Evolutionary conservation across 495 filamentous ascomycete genomes (phyloP), one percentile per base, ranked within the genome.

Genomic region (Cladorrhinum samala): DNA sequence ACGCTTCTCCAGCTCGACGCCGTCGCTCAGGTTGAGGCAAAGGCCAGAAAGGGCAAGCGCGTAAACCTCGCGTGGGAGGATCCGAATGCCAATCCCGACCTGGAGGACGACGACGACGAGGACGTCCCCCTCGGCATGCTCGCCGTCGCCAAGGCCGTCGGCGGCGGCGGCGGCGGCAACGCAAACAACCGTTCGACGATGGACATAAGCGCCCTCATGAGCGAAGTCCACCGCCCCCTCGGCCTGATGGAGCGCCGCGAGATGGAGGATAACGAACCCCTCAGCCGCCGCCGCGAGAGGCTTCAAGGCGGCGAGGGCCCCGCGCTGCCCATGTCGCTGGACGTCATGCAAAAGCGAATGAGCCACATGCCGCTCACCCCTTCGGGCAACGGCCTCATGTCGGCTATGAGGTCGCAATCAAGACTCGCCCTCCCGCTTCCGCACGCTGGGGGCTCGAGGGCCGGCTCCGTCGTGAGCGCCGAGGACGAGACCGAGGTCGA

Each of bases 1-100:
- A 97, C 94, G 0, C 77, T 98, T 2, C 77, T 98, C 1, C 81
- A 98, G 64, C 77, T 97, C 42, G 92, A 98, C 58, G 87, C 89
- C 3, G 91, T 96, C 21, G 89, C 88, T 38, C 86, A 97, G 71
- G 78, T 91, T 46, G 85, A 94, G 63, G 86, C 85, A 61, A 83
- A 86, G 43, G 72, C 85, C 25, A 78, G 93, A 42, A 78, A 85
- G 51, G 76, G 81, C 43, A 86, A 87, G 63, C 84, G 83, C 40
- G 82, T 94, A 1, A 84, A 86, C 50, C 77, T 98, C 9, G 93
- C 94, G 4, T 98, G 94, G 93, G 90, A 96, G 66, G 83, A 85
- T 52, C 80, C 82, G 6, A 55, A 65, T 27, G 57, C 63, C 6
- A 65, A 66, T 40, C 62, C 63, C 9, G 69, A 70, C 16, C 75